Percentiles rank a stretch among this genome's conserved stretches.
These are phyloP conservation scores for Gossypium arboreum DNA, from an alignment of 345 rosid species.

Conservation along the genomic window DNA sequence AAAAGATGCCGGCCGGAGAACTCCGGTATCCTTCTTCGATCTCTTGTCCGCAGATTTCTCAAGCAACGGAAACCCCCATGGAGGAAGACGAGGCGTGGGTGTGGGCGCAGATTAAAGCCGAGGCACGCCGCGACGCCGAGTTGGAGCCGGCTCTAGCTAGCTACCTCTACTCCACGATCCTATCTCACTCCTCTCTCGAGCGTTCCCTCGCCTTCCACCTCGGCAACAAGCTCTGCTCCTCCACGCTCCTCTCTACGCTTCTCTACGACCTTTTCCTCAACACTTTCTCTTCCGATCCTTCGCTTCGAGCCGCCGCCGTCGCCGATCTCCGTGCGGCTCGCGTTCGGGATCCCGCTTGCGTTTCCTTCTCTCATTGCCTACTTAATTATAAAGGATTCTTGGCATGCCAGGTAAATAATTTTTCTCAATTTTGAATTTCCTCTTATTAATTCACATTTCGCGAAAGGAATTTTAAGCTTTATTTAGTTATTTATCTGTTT, in stretches of 20 bases:
- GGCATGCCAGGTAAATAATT: slow-evolving; percentile 67
- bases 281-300: slow-evolving; percentile 70
- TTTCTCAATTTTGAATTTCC: neutral
- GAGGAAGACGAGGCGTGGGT: slow-evolving; percentile 63
- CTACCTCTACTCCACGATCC: slow-evolving; percentile 90
- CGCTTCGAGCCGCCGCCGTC: slow-evolving; percentile 76
- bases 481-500: neutral
- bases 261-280: slow-evolving; percentile 87
- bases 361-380: slow-evolving; percentile 93
- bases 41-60: slow-evolving; percentile 2
- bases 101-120: slow-evolving; percentile 88
- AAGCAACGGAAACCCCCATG: slow-evolving; percentile 22
- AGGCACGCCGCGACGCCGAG: slow-evolving; percentile 89
- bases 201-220: slow-evolving; percentile 86
- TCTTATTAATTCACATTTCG: neutral
- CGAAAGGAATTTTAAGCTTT: neutral
- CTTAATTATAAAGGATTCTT: slow-evolving; percentile 96
- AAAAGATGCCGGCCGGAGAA: slow-evolving; percentile 66
- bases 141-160: slow-evolving; percentile 94
- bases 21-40: slow-evolving; percentile 29
- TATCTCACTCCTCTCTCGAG: slow-evolving; percentile 82
- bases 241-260: slow-evolving; percentile 90
- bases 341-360: slow-evolving; percentile 88
- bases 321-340: slow-evolving; percentile 91
- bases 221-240: slow-evolving; percentile 96